Percentiles rank a stretch among this genome's conserved stretches.
These are phyloP conservation scores for Eucalyptus pauciflora DNA, from an alignment of 345 rosid genomes.

Conservation along the genomic window DNA sequence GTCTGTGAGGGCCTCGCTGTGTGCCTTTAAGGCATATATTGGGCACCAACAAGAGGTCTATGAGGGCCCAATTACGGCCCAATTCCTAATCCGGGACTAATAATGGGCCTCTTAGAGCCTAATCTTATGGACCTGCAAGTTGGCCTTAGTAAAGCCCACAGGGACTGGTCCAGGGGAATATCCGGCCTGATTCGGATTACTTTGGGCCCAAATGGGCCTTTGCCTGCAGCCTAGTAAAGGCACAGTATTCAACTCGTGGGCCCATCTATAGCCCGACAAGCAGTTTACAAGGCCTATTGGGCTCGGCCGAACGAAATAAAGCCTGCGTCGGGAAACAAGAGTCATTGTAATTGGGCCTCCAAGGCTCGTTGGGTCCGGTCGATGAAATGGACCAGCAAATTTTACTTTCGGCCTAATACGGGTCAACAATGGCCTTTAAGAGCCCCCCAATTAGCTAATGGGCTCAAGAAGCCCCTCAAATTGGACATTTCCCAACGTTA, in stretches of 20 bases:
- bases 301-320: not conserved
- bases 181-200: not conserved
- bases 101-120: not conserved
- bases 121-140: not conserved
- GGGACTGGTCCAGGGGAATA: not conserved
- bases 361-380: not conserved
- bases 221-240: not conserved
- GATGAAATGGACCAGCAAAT: not conserved
- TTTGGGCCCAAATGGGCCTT: not conserved
- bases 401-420: not conserved
- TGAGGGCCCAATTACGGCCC: not conserved
- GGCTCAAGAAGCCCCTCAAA: not conserved
- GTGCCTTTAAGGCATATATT: not conserved
- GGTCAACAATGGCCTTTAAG: not conserved
- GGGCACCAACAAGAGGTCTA: not conserved
- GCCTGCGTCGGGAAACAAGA: not conserved
- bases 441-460: not conserved
- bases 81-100: not conserved
- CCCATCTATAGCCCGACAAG: not conserved
- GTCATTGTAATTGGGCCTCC: not conserved
- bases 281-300: not conserved
- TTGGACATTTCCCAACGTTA: not conserved
- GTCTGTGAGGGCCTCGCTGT: not conserved
- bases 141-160: not conserved
- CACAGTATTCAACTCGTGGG: not conserved